Evolutionary conservation across 2,329 filamentous ascomycete genomes (phyloP), one percentile per base, ranked within the genome.

Genomic region (Colletotrichum tropicale): DNA sequence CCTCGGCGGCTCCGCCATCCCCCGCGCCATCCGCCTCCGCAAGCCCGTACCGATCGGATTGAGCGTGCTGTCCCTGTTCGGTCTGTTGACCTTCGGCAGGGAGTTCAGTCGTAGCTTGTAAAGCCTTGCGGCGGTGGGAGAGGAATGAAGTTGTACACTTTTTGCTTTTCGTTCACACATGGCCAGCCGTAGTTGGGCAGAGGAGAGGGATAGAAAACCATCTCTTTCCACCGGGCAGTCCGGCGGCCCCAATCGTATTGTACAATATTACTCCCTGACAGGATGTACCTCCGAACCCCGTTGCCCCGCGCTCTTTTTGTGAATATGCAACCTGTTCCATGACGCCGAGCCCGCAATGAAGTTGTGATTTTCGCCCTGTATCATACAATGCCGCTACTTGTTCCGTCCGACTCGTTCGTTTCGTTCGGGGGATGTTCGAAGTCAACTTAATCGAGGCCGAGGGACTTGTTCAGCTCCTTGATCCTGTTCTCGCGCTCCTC

Each of bases 41-140:
- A 99, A 98, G 90, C 94, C 95, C 1, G 91, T 99, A 68, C 96
- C 97, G 1, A 89, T 94, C 71, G 91, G 93, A 13, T 87, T 99
- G 81, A 96, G 95, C 81, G 81, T 96, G 64, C 82, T 98, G 81
- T 95, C 96, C 16, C 87, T 92, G 12, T 95, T 95, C 83, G 96
- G 96, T 18, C 82, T 98, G 79, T 89, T 92, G 81, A 93, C 94
- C 28, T 98, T 97, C 87, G 96, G 95, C 76, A 90, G 89, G 81
- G 95, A 94, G 52, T 94, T 87, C 79, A 84, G 86, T 58, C 84
- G 86, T 78, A 84, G 81, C 64, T 71, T 85, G 79, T 89, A 82
- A 78, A 34, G 10, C 9, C 77, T 75, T 52, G 43, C 61, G 62
- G 70, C 34, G 78, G 56, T 52, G 24, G 56, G 16, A 18, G 9